A percentile compares a stretch with the other conserved stretches of the same genome.
phyloP scores from a whole-genome alignment of 257 asterid species.

The Lantana camara region DNA sequence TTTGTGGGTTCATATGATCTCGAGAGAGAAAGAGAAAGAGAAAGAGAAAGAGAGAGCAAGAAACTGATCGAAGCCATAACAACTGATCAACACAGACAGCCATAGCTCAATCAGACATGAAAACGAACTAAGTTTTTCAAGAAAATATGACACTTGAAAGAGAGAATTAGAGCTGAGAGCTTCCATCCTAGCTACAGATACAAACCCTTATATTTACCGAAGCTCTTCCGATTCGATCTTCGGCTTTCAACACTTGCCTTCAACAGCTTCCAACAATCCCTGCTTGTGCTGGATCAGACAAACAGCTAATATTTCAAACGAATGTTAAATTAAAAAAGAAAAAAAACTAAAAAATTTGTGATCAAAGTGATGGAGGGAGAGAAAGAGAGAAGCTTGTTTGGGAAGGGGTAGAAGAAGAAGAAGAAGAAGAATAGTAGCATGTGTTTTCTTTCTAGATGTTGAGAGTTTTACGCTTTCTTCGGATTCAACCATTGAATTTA shows the following conservation, averaged over 20 bases:
- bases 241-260: conserved; percentile 11
- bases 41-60: neutral
- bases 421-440: neutral
- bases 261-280: conserved; percentile 13
- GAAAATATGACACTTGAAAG: neutral
- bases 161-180: neutral
- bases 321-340: neutral
- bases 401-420: neutral
- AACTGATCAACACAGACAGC: conserved; percentile 1
- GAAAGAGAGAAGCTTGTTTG: neutral
- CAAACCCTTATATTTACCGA: conserved; percentile 12
- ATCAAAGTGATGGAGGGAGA: conserved; percentile 8
- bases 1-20: neutral
- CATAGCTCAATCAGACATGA: no score
- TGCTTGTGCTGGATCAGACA: neutral
- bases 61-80: neutral
- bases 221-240: conserved; percentile 18
- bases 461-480: conserved; percentile 37
- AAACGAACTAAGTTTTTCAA: neutral
- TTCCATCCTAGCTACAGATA: conserved; percentile 10
- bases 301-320: neutral
- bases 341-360: neutral
- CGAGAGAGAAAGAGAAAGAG: no score
- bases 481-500: conserved; percentile 50
- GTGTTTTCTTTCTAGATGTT: conserved; percentile 31